A percentile compares a stretch with the other conserved stretches of the same genome.
Evolutionary conservation across 768 basidiomycete species (phyloP).

Genomic region (Rhodosporidiobolus odoratus): DNA sequence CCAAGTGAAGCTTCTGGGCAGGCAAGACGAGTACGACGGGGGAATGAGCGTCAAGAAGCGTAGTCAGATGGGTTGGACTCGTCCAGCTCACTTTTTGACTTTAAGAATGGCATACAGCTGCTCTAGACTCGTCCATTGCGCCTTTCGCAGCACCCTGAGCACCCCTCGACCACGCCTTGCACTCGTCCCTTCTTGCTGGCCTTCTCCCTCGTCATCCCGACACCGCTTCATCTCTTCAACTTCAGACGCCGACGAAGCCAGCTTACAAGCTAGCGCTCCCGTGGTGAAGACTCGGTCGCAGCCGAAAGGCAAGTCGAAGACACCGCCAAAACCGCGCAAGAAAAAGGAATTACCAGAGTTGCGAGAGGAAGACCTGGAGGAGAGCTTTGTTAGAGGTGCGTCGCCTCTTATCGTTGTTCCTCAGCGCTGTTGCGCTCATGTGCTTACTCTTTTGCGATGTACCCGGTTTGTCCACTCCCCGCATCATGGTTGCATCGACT

Average conservation of each 20-base stretch:
- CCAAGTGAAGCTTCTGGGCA: background rate
- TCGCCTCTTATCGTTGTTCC: background rate
- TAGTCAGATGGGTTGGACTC: too few relatives aligned
- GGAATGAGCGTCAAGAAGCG: background rate
- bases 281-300: background rate
- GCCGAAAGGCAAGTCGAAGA: slow-evolving; percentile 15
- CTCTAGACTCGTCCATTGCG: too few relatives aligned
- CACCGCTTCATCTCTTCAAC: background rate
- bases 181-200: background rate
- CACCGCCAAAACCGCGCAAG: slow-evolving; percentile 11
- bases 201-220: background rate
- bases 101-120: too few relatives aligned
- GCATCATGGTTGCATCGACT: too few relatives aligned
- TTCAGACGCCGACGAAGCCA: background rate
- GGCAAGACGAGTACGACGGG: background rate
- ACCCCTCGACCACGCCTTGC: background rate
- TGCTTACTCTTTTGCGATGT: background rate
- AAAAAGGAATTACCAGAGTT: slow-evolving; percentile 25
- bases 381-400: slow-evolving; percentile 31
- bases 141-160: background rate
- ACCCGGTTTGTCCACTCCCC: background rate
- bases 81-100: too few relatives aligned
- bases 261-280: background rate
- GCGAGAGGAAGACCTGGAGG: slow-evolving; percentile 21
- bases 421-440: too few relatives aligned